Conservation (phyloP, 2,329 filamentous ascomycete species). For the Malbranchea zuffiana region DNA sequence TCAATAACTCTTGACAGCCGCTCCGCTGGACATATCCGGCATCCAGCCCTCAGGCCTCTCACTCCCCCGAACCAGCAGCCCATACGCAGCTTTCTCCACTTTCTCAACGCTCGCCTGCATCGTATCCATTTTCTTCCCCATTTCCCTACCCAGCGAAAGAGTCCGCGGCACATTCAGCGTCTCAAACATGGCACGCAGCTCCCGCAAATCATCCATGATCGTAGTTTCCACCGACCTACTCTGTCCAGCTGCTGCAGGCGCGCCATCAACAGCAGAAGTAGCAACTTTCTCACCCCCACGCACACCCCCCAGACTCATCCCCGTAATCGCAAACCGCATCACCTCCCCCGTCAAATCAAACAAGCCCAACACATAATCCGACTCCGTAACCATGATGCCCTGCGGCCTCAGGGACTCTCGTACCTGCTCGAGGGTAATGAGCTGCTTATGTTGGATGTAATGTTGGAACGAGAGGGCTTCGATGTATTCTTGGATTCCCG, state of each 20-base stretch:
- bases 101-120: conserved; percentile 87
- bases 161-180: conserved; percentile 48
- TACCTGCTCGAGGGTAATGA: conserved; percentile 59
- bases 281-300: conserved; percentile 25
- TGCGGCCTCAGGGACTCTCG: conserved; percentile 32
- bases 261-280: conserved; percentile 21
- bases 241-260: conserved; percentile 4
- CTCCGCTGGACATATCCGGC: conserved; percentile 53
- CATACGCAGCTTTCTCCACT: conserved; percentile 84
- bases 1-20: conserved; percentile 32
- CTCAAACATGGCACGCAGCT: conserved; percentile 66
- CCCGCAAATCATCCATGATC: conserved; percentile 73
- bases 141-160: conserved; percentile 49
- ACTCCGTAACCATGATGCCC: conserved; percentile 56
- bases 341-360: conserved; percentile 93
- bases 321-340: conserved; percentile 91
- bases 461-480: conserved; percentile 82
- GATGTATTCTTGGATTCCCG: conserved; percentile 83
- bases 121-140: conserved; percentile 69
- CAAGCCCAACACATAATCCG: conserved; percentile 82
- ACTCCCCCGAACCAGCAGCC: conserved; percentile 71
- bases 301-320: conserved; percentile 62
- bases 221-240: conserved; percentile 32
- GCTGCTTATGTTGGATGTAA: conserved; percentile 66
- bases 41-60: conserved; percentile 89